Evolutionary conservation across 345 rosid species (phyloP).

Genomic region (Cochlearia excelsa): DNA sequence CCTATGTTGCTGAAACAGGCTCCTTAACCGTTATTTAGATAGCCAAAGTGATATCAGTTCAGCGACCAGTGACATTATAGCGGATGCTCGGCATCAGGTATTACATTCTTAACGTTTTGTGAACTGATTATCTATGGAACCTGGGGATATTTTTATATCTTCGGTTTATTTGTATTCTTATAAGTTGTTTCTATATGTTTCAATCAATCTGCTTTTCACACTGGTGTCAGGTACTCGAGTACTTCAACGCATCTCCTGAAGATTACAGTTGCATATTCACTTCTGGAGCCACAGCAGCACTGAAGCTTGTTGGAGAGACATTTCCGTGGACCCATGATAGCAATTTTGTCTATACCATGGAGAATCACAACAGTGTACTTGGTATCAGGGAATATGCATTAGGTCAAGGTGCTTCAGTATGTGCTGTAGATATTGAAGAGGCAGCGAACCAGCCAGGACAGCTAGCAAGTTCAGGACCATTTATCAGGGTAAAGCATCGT

Average conservation of each 20-base stretch:
- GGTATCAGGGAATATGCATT: constrained; percentile 99
- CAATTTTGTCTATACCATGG: constrained; percentile 77
- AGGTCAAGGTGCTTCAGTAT: constrained; percentile 69
- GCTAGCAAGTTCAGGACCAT: constrained; percentile 32
- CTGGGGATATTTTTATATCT: neutral
- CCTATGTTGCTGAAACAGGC: constrained; percentile 1
- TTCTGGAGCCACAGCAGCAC: constrained; percentile 92
- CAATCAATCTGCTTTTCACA: constrained; percentile 16
- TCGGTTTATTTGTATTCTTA: neutral
- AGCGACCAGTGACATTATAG: constrained; percentile 56
- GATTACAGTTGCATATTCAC: constrained; percentile 87
- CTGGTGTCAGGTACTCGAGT: constrained; percentile 68
- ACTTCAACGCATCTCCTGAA: constrained; percentile 79
- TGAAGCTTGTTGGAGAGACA: constrained; percentile 88
- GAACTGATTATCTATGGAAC: neutral
- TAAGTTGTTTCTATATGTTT: constrained; percentile 10
- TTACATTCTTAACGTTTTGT: constrained; percentile 21
- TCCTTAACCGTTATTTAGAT: constrained; percentile 50
- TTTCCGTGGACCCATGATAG: constrained; percentile 80
- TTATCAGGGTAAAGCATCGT: constrained; percentile 46
- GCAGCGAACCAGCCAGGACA: constrained; percentile 26
- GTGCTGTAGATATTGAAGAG: constrained; percentile 76
- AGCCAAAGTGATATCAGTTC: constrained; percentile 82
- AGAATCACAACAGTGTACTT: constrained; percentile 95
- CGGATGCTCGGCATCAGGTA: constrained; percentile 85